Evolutionary conservation across 2,329 filamentous ascomycete species (phyloP), one percentile per base, ranked within the genome.

Genomic region (Seiridium cupressi): DNA sequence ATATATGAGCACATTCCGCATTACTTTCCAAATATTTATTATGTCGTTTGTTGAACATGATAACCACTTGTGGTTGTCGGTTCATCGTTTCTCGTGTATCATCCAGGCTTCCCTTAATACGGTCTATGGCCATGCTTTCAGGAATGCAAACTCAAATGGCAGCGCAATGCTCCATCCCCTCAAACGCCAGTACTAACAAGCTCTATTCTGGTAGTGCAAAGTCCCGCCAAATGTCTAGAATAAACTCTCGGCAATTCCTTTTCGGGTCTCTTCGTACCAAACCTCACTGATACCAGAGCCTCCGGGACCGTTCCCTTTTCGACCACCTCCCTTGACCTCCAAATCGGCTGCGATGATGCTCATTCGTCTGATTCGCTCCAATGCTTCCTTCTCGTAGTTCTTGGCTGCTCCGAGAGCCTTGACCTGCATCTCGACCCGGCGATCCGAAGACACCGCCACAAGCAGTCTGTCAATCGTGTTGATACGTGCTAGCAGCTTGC

Each of bases 401-500:
- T 84, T 83, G 2, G 92, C 86, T 60, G 87, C 86, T 26, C 85
- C 79, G 31, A 96, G 78, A 0, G 89, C 87, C 5, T 88, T 81
- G 34, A 80, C 77, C 71, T 97, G 93, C 68, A 96, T 87, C 53
- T 85, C 81, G 10, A 81, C 79, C 42, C 94, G 86, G 3, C 86
- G 77, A 61, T 94, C 84, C 9, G 80, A 82, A 32, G 88, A 83
- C 5, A 89, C 86, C 1, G 90, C 89, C 9, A 93, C 85, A 4
- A 98, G 84, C 1, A 96, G 79, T 72, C 86, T 84, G 67, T 95
- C 90, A 61, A 96, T 92, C 0, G 91, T 84, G 71, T 99, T 93
- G 61, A 99, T 89, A 35, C 92, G 85, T 6, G 92, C 93, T 65
- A 93, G 82, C 9, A 99, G 78, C 1, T 82, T 82, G 6, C 88